These are phyloP conservation scores for Rhodocollybia butyracea DNA, from an alignment of 768 basidiomycete species.

Conservation along the genomic window DNA sequence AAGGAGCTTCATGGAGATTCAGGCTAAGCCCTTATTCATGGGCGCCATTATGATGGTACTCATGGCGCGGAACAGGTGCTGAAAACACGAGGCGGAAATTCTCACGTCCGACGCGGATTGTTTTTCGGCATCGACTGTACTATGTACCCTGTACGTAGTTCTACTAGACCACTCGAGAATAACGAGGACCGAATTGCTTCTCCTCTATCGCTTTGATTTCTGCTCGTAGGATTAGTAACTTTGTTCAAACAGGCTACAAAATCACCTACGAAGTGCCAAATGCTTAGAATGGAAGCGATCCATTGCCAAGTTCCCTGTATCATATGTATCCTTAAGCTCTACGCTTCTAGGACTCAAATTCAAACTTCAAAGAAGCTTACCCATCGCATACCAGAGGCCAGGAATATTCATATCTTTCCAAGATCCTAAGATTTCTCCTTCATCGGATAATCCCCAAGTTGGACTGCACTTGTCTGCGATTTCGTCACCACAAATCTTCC, in stretches of 20 bases:
- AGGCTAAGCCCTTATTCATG: not conserved
- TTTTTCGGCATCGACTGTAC: not conserved
- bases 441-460: constrained; percentile 60
- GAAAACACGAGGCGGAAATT: constrained; percentile 6
- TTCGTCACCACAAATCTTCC: constrained; percentile 46
- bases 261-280: constrained; percentile 58
- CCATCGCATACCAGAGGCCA: constrained; percentile 48
- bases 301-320: constrained; percentile 51
- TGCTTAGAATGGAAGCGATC: constrained; percentile 69
- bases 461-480: constrained; percentile 40
- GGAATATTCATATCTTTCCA: constrained; percentile 50
- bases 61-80: not conserved
- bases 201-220: constrained; percentile 72
- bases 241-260: not conserved
- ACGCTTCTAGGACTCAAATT: too few species aligned
- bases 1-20: constrained; percentile 2
- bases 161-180: constrained; percentile 3
- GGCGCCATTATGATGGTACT: not conserved
- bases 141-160: not conserved
- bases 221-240: constrained; percentile 19
- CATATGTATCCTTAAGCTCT: not conserved
- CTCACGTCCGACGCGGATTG: not conserved
- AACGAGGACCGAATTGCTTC: constrained; percentile 35
- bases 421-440: constrained; percentile 57
- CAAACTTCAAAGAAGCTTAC: too few species aligned